These are phyloP conservation scores for Wickerhamiella sorbophila DNA, from an alignment of 805 yeast species.

Conservation along the genomic window DNA sequence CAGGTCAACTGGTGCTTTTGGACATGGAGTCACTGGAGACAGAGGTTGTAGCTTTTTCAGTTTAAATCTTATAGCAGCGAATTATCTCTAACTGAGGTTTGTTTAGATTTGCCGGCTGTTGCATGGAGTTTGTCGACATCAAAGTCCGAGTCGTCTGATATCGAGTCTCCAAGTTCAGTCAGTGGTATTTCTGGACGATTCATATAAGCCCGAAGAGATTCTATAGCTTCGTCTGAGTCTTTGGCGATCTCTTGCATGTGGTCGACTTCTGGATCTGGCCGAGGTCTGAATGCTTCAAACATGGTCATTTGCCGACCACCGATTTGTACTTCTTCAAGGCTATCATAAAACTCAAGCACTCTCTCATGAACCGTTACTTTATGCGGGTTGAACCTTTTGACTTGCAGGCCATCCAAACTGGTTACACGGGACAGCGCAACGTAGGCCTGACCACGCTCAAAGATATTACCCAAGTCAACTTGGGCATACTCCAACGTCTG, in stretches of 20 bases:
- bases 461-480: constrained; percentile 62
- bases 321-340: constrained; percentile 5
- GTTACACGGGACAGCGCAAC: constrained; percentile 91
- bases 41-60: constrained; percentile 28
- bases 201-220: too few relatives aligned
- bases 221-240: too few relatives aligned
- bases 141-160: neutral
- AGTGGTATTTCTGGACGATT: neutral
- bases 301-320: too few relatives aligned
- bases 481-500: constrained; percentile 64
- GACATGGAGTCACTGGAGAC: constrained; percentile 45
- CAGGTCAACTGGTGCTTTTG: constrained; percentile 51
- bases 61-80: too few relatives aligned
- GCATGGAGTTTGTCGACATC: neutral
- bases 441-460: constrained; percentile 91
- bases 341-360: constrained; percentile 54
- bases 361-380: constrained; percentile 56
- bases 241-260: too few relatives aligned
- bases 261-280: constrained; percentile 1
- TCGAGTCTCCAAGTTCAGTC: neutral
- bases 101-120: too few relatives aligned
- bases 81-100: too few relatives aligned
- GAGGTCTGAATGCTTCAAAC: constrained; percentile 8
- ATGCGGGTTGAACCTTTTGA: constrained; percentile 49
- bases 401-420: constrained; percentile 68